Base-by-base conservation (phyloP, 805 yeast genomes). In the Torulaspora maleeae region DNA sequence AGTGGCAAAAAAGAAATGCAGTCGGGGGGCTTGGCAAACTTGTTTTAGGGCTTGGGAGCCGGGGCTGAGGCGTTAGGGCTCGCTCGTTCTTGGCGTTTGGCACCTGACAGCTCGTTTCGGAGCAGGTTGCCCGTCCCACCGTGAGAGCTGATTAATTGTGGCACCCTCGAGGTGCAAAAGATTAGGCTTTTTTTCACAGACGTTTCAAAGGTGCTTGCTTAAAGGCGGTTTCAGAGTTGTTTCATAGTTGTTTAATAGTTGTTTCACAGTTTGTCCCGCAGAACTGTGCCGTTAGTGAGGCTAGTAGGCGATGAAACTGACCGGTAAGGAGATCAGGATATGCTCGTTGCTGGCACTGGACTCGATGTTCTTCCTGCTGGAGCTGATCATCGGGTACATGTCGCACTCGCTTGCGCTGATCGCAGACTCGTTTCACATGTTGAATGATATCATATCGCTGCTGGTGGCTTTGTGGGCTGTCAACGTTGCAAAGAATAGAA, bases 351-450 rank as follows among this genome's bases (percentile, higher is more conserved):
- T 91, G 64, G 77, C 68, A 38, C 70, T 91, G 28, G 98, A 93
- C 65, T 78, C 93, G 3, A 62, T 77, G 1, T 91, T 91, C 71
- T 91, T 93, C 75, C 71, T 93, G 28, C 57, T 91, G 50, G 99
- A 91, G 64, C 81, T 89, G 42, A 79, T 80, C 44, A 78, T 87
- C 29, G 96, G 96, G 15, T 93, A 90, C 65, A 77, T 91, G 20
- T 96, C 91, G 22, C 95, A 93, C 64, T 91, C 98, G 1, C 75
- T 91, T 59, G 98, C 99, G 0, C 76, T 91, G 43, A 82, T 91
- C 44, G 99, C 98, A 1, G 99, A 91, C 64, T 84, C 98, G 1
- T 93, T 91, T 76, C 99, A 91, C 66, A 93, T 93, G 98, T 74
- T 91, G 53, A 91, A 93, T 69, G 99, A 91, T 68, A 86, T 91